These are phyloP conservation scores for Malus hybrid DNA, from an alignment of 331 rosid species.

Conservation along the genomic window DNA sequence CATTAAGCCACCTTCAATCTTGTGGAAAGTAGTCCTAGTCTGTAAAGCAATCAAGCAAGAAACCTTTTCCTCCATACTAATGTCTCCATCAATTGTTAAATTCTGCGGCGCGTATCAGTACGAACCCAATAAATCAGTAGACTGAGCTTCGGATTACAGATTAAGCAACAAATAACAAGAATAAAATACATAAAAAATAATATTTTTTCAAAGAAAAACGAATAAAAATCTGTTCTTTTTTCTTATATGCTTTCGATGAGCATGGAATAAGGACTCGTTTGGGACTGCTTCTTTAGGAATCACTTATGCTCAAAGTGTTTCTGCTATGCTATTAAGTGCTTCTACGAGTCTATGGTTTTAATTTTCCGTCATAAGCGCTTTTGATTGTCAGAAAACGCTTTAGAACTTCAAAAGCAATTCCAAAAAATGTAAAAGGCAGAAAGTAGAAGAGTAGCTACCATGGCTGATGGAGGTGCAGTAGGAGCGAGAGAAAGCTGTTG, in stretches of 20 bases:
- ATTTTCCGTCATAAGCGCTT: not conserved
- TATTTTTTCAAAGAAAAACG: not conserved
- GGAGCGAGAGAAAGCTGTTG: constrained; percentile 26
- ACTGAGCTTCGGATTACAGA: not conserved
- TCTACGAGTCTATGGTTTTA: not conserved
- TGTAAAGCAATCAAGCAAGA: constrained; percentile 55
- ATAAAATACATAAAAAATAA: not conserved
- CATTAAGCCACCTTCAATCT: constrained; percentile 64
- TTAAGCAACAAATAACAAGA: not conserved
- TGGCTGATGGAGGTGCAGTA: constrained; percentile 13
- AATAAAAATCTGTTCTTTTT: not conserved
- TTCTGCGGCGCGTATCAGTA: constrained; percentile 23
- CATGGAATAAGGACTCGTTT: not conserved
- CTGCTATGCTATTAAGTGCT: not conserved
- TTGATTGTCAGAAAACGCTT: not conserved
- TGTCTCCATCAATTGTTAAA: constrained; percentile 7
- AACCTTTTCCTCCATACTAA: constrained; percentile 30
- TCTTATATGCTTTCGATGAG: not conserved
- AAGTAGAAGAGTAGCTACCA: not conserved
- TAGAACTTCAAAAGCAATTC: not conserved
- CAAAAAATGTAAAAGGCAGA: not conserved
- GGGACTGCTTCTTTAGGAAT: not conserved
- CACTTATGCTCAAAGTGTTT: not conserved
- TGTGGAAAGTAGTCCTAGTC: constrained; percentile 29
- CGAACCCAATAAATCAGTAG: not conserved